Conservation (phyloP, 2,329 filamentous ascomycete genomes). For the Aspergillus oerlinghausenensis region DNA sequence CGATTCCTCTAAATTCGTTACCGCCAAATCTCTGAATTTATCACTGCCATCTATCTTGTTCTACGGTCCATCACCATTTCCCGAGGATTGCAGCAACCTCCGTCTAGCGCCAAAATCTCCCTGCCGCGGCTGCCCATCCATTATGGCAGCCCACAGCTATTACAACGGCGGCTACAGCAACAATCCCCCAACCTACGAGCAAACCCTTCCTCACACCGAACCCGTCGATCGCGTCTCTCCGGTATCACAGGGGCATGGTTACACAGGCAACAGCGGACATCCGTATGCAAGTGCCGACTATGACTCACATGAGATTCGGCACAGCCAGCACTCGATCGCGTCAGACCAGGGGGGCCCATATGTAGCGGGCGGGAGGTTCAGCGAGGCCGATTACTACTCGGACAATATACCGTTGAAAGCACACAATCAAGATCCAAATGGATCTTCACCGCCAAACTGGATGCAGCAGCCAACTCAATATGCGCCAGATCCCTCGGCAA, state of each 20-base stretch:
- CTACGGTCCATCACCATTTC: not conserved
- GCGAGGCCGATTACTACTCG: slow-evolving; percentile 34
- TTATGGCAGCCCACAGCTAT: slow-evolving; percentile 64
- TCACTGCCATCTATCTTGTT: not conserved
- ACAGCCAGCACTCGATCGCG: slow-evolving; percentile 35
- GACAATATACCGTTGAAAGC: slow-evolving; percentile 41
- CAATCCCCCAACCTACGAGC: slow-evolving; percentile 29
- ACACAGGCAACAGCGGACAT: slow-evolving; percentile 21
- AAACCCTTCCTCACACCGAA: slow-evolving; percentile 32
- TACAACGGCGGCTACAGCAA: slow-evolving; percentile 48
- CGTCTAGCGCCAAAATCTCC: slow-evolving; percentile 4
- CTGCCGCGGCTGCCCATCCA: slow-evolving; percentile 18
- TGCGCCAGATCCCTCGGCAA: slow-evolving; percentile 49
- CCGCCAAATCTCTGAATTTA: not conserved
- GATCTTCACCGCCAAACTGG: slow-evolving; percentile 31
- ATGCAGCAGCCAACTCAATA: slow-evolving; percentile 43
- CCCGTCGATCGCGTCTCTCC: slow-evolving; percentile 32
- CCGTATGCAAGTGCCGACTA: slow-evolving; percentile 39
- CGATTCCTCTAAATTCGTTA: not conserved
- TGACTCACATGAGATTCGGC: slow-evolving; percentile 34
- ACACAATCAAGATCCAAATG: slow-evolving; percentile 32
- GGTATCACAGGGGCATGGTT: slow-evolving; percentile 12
- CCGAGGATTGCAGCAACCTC: not conserved
- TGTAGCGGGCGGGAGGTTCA: slow-evolving; percentile 25
- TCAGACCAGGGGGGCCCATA: slow-evolving; percentile 30